Conservation (phyloP, 2,329 filamentous ascomycete genomes). For the Neopestalotiopsis rosae region DNA sequence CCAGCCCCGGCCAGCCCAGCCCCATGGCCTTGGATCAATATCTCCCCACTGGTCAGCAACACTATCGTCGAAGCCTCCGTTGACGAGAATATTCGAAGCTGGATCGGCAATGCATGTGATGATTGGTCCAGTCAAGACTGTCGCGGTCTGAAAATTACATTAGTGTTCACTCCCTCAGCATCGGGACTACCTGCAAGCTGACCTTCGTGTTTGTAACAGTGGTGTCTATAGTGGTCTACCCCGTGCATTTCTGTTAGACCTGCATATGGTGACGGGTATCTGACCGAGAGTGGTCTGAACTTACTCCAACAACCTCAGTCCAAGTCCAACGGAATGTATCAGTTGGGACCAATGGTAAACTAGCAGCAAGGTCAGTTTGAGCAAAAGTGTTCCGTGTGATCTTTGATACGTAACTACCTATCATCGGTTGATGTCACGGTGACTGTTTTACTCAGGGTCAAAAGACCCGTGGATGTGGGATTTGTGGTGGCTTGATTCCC, state of each 20-base stretch:
- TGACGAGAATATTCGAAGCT: constrained; percentile 7
- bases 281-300: not conserved
- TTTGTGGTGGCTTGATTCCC: not conserved
- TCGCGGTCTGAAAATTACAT: not conserved
- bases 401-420: not conserved
- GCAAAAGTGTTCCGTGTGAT: not conserved
- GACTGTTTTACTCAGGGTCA: not conserved
- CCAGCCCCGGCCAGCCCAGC: not conserved
- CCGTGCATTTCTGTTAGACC: not conserved
- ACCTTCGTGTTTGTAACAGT: constrained; percentile 5
- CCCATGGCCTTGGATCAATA: not conserved
- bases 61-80: not conserved
- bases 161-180: not conserved
- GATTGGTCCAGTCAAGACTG: not conserved
- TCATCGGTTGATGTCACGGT: constrained; percentile 8
- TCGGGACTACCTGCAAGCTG: not conserved
- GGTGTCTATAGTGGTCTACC: not conserved
- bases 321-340: not conserved
- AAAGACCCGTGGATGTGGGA: not conserved
- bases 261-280: not conserved
- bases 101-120: constrained; percentile 1
- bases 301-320: not conserved
- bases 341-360: constrained; percentile 4
- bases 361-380: not conserved
- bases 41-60: not conserved